A percentile compares a stretch with the other conserved stretches of the same genome.
Evolutionary conservation across 345 rosid species (phyloP).

Genomic region (Stellera chamaejasme): DNA sequence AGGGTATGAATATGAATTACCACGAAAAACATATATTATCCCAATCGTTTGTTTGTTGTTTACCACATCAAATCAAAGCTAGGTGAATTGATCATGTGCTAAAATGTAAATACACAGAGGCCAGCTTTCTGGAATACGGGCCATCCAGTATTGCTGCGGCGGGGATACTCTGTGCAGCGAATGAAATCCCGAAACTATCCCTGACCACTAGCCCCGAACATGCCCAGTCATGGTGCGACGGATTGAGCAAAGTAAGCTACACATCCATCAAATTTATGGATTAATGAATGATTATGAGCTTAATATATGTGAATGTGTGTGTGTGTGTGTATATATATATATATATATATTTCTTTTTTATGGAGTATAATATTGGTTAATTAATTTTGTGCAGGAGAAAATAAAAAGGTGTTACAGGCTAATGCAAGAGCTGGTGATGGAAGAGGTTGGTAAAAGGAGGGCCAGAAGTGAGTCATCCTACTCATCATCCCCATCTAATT

Average conservation of each 20-base stretch:
- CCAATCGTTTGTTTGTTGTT: no score
- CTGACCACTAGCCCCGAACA: slow-evolving; percentile 45
- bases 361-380: not conserved
- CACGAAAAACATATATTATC: not conserved
- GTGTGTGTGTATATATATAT: no score
- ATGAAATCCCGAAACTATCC: slow-evolving; percentile 68
- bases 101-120: slow-evolving; percentile 41
- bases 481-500: slow-evolving; percentile 30
- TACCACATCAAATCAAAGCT: no score
- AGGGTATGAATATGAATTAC: slow-evolving; percentile 34
- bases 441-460: slow-evolving; percentile 30
- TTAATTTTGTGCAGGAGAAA: slow-evolving; percentile 54
- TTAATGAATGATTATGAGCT: no score
- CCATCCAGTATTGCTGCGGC: slow-evolving; percentile 97
- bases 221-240: slow-evolving; percentile 95
- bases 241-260: slow-evolving; percentile 70
- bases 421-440: slow-evolving; percentile 56
- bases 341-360: not conserved
- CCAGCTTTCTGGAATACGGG: slow-evolving; percentile 74
- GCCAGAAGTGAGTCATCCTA: slow-evolving; percentile 44
- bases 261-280: no score
- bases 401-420: slow-evolving; percentile 66
- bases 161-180: slow-evolving; percentile 79
- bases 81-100: not conserved
- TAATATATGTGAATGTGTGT: not conserved